Evolutionary conservation across 257 asterid species (phyloP).

Genomic region (Penstemon newberryi): DNA sequence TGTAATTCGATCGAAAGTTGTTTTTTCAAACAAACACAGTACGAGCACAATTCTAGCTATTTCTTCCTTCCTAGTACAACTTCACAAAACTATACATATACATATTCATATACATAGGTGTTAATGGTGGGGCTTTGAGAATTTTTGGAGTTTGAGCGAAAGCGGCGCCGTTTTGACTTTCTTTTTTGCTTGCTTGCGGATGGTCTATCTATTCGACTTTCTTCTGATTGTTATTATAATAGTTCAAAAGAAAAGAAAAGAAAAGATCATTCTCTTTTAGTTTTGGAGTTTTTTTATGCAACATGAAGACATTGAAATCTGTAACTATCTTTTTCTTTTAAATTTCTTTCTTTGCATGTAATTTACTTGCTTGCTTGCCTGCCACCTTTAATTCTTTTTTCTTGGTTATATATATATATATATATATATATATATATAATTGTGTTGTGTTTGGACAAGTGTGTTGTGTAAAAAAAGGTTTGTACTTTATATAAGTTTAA

Average conservation of each 20-base stretch:
- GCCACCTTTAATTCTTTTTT: background rate
- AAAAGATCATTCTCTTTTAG: conserved; percentile 10
- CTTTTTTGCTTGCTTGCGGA: conserved; percentile 43
- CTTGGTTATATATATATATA: background rate
- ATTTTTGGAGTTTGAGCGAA: too few relatives aligned
- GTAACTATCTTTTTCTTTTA: conserved; percentile 36
- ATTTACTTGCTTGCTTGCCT: conserved; percentile 7
- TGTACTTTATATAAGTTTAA: too few relatives aligned
- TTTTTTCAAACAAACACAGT: too few relatives aligned
- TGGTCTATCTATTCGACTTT: conserved; percentile 32
- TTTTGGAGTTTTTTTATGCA: conserved; percentile 22
- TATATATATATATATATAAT: too few relatives aligned
- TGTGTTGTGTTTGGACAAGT: background rate
- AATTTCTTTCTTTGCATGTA: background rate
- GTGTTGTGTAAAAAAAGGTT: background rate
- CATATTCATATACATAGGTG: too few relatives aligned
- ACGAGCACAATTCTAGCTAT: too few relatives aligned
- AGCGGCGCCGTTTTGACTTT: conserved; percentile 28
- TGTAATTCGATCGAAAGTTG: too few relatives aligned
- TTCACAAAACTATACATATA: too few relatives aligned
- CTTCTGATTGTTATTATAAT: conserved; percentile 28
- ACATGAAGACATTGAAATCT: conserved; percentile 42
- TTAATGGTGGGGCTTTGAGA: too few relatives aligned
- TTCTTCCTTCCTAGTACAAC: too few relatives aligned
- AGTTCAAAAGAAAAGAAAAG: conserved; percentile 21